phyloP scores from a whole-genome alignment of 2,329 filamentous ascomycete genomes.

The Alternaria sp. region DNA sequence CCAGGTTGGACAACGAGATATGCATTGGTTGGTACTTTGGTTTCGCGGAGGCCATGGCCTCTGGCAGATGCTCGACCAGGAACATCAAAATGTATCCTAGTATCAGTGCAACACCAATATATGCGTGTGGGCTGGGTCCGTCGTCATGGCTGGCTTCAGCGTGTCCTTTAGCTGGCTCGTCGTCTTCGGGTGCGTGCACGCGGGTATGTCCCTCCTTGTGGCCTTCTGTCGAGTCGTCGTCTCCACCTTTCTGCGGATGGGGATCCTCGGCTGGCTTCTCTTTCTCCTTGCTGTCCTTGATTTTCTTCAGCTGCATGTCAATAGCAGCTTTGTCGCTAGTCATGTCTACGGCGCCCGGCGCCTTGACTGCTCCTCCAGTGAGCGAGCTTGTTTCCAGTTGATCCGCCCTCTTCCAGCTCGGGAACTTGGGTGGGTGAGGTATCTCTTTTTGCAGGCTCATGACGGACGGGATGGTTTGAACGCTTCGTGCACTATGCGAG shows the following conservation, averaged over 20 bases:
- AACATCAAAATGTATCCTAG: constrained; percentile 97
- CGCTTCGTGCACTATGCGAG: constrained; percentile 30
- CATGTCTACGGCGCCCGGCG: constrained; percentile 26
- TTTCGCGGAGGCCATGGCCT: constrained; percentile 59
- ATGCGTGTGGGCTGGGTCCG: constrained; percentile 66
- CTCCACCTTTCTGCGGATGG: constrained; percentile 46
- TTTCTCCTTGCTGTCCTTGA: constrained; percentile 36
- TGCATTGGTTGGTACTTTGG: constrained; percentile 75
- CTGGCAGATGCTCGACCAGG: constrained; percentile 72
- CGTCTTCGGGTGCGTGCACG: constrained; percentile 43
- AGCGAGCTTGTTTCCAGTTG: constrained; percentile 22
- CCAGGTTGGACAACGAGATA: constrained; percentile 86
- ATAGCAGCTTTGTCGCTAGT: constrained; percentile 33
- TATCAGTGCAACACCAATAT: constrained; percentile 86
- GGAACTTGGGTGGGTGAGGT: constrained; percentile 33
- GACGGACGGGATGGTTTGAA: constrained; percentile 37
- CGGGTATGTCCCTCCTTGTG: constrained; percentile 50
- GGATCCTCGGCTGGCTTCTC: constrained; percentile 30
- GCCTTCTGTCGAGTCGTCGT: constrained; percentile 50
- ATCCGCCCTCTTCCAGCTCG: constrained; percentile 31
- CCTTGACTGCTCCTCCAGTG: constrained; percentile 28
- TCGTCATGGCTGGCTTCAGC: constrained; percentile 52
- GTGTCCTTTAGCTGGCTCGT: constrained; percentile 56
- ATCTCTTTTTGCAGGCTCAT: constrained; percentile 38
- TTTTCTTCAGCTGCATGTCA: constrained; percentile 29